These are phyloP conservation scores for Aspergillus floridensis DNA, from an alignment of 2,329 filamentous ascomycete species.

Conservation along the genomic window DNA sequence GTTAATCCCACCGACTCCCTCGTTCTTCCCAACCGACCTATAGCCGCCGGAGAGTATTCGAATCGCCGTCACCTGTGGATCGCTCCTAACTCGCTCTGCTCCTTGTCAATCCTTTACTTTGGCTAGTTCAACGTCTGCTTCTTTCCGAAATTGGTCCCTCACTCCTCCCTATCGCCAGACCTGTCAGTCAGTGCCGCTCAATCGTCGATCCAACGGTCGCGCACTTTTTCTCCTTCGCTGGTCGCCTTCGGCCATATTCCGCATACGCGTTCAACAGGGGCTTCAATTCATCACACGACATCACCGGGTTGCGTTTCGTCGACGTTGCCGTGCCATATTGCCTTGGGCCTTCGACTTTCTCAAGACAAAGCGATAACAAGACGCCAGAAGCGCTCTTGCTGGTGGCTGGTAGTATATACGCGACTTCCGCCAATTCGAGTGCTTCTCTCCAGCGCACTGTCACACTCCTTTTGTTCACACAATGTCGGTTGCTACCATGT, in stretches of 20 bases:
- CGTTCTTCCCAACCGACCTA: constrained; percentile 6
- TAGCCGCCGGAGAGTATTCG: constrained; percentile 10
- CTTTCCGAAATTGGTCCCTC: neutral
- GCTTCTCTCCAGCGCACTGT: constrained; percentile 8
- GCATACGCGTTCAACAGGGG: constrained; percentile 17
- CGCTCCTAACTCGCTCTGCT: constrained; percentile 14
- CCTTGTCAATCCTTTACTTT: constrained; percentile 12
- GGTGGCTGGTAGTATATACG: constrained; percentile 10
- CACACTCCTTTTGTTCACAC: constrained; percentile 16
- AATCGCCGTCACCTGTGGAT: constrained; percentile 14
- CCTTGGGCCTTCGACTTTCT: neutral
- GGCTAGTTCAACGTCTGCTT: neutral
- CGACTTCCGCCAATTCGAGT: constrained; percentile 8
- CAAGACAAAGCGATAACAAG: neutral
- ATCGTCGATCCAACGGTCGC: constrained; percentile 1
- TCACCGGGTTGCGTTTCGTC: constrained; percentile 1
- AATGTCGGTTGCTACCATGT: constrained; percentile 51
- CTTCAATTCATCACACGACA: constrained; percentile 1
- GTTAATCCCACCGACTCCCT: constrained; percentile 8
- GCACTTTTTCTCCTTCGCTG: constrained; percentile 9
- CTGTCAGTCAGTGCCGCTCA: neutral
- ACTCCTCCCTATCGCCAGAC: neutral
- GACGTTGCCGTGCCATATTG: constrained; percentile 12
- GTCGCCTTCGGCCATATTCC: neutral
- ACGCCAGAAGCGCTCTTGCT: constrained; percentile 6